Evolutionary conservation across 1,139 yeast species (phyloP), one percentile per base, ranked within the genome.

Genomic region (Yamadazyma songkhlaensis): DNA sequence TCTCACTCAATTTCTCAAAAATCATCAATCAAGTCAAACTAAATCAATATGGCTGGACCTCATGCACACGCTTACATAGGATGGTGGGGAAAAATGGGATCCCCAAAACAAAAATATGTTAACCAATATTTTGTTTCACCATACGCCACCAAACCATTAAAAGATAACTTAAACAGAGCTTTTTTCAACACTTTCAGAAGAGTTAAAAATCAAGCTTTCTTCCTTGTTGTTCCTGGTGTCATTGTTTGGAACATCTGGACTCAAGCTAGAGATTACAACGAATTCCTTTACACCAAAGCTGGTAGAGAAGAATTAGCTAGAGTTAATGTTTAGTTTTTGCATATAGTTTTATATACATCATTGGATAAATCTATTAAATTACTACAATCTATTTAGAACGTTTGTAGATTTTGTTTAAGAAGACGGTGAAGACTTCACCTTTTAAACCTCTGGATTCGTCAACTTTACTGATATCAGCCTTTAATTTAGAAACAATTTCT

Each of bases 371-470:
- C 12, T 29, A n/a, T n/a, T 28, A 28, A 9, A 28, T 17, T 28
- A 13, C 8, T 9, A 15, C 9, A 5, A 23, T 8, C 29, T 79
- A 92, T 72, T 90, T 92, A 44, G 82, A 77, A 66, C 99, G 84
- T 73, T 89, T 90, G 80, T 94, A 92, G 52, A 94, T 86, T 70
- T 92, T 94, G 62, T 78, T 76, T 57, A 94, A 78, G 72, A 94
- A 94, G 6, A 81, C 78, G 31, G 86, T 77, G 55, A 92, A 75
- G 22, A 89, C 97, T 33, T 82, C 85, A 53, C 77, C 80, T 67
- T 89, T 90, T 67, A 94, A 86, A 9, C 98, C 98, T 57, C 94
- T 80, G 25, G 87, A 74, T 66, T 92, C 97, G 57, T 94, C 98
- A 45, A 87, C 66, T 31, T 72, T 54, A 24, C 74, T 76, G 50